phyloP scores from a whole-genome alignment of 2,329 filamentous ascomycete genomes.

The Fusarium camptoceras region DNA sequence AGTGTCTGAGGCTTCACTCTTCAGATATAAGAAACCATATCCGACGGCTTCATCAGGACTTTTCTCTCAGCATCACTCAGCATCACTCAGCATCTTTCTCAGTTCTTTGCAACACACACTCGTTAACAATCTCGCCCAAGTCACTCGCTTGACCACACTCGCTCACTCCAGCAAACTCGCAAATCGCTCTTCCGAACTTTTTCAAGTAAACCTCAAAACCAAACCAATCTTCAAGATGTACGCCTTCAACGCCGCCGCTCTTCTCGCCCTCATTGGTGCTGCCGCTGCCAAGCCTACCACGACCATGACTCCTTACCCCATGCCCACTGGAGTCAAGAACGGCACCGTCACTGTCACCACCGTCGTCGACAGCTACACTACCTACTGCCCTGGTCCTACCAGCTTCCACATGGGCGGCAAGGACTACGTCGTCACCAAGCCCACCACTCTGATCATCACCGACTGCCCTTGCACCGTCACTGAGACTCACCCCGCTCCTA shows the following conservation, averaged over 20 bases:
- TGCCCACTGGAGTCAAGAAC: conserved; percentile 32
- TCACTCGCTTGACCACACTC: conserved; percentile 43
- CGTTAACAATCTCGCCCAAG: conserved; percentile 40
- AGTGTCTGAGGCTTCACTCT: conserved; percentile 1
- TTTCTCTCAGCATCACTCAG: conserved; percentile 12
- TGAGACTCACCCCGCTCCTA: conserved; percentile 47
- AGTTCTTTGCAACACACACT: conserved; percentile 28
- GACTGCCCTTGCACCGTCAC: conserved; percentile 64
- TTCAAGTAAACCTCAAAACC: conserved; percentile 18
- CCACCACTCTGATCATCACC: conserved; percentile 66
- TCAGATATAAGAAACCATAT: conserved; percentile 43
- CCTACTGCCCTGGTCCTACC: conserved; percentile 62
- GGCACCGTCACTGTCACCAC: conserved; percentile 49
- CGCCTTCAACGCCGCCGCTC: conserved; percentile 43
- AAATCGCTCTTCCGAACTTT: conserved; percentile 19
- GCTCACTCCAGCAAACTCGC: conserved; percentile 18
- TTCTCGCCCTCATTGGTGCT: conserved; percentile 42
- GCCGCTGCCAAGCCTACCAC: conserved; percentile 38
- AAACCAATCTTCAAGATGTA: conserved; percentile 42
- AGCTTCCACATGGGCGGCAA: conserved; percentile 62
- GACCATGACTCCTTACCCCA: conserved; percentile 19
- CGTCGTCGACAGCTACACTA: conserved; percentile 53
- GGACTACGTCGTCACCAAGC: conserved; percentile 65
- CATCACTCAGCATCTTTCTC: conserved; percentile 26
- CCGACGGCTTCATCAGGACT: not conserved